Conservation (phyloP, 768 basidiomycete species). For the Lactifluus echinatus region DNA sequence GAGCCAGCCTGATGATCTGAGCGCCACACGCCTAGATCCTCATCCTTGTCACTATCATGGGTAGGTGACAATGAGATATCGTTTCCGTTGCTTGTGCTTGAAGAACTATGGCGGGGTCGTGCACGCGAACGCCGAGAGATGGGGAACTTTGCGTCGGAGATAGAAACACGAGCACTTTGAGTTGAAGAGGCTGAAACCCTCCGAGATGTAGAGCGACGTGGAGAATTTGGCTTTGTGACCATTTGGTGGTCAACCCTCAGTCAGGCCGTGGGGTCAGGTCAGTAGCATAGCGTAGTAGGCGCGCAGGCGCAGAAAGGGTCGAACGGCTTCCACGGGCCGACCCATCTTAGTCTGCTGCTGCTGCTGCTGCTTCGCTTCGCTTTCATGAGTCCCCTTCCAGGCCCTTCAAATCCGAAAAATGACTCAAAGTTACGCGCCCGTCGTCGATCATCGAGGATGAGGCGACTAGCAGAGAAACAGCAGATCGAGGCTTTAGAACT, state of each 20-base stretch:
- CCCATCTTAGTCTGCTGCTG: neutral
- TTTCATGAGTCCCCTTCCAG: constrained; percentile 13
- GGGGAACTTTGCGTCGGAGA: constrained; percentile 9
- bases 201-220: neutral
- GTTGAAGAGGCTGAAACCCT: constrained; percentile 7
- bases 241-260: no score
- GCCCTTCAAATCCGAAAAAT: constrained; percentile 10
- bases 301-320: no score
- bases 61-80: constrained; percentile 16
- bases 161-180: neutral
- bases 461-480: constrained; percentile 18
- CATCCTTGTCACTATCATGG: constrained; percentile 16
- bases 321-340: neutral
- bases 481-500: constrained; percentile 15
- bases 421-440: neutral
- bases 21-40: neutral
- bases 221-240: neutral
- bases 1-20: constrained; percentile 5
- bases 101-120: constrained; percentile 13
- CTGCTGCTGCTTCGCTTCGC: neutral
- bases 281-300: no score
- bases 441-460: constrained; percentile 10
- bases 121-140: constrained; percentile 2
- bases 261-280: no score
- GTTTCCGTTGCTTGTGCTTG: constrained; percentile 11